A percentile compares a stretch with the other conserved stretches of the same genome.
Evolutionary conservation across 2,329 filamentous ascomycete genomes (phyloP).

Genomic region (Tolypocladium paradoxum): DNA sequence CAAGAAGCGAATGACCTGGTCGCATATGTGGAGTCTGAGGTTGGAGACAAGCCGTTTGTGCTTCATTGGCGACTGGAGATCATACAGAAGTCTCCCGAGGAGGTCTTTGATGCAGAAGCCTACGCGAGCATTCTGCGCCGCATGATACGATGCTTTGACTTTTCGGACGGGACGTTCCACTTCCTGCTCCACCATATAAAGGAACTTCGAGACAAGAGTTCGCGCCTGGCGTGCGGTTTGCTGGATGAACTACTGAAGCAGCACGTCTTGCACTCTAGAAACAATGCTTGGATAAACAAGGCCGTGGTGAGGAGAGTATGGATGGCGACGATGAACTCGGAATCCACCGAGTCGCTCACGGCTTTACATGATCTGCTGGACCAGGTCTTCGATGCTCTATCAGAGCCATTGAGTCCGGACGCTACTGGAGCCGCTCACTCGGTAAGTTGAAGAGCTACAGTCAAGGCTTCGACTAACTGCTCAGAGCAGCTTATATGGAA

Average conservation of each 20-base stretch:
- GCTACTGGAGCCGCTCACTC: conserved; percentile 59
- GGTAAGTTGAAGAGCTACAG: conserved; percentile 27
- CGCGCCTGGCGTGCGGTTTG: conserved; percentile 33
- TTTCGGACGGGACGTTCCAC: conserved; percentile 54
- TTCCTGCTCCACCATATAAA: conserved; percentile 58
- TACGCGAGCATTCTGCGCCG: conserved; percentile 45
- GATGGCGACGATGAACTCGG: conserved; percentile 42
- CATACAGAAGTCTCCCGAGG: conserved; percentile 36
- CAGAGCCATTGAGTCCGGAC: conserved; percentile 40
- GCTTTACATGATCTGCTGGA: conserved; percentile 15
- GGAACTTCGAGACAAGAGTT: conserved; percentile 47
- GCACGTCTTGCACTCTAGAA: conserved; percentile 39
- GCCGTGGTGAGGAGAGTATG: conserved; percentile 57
- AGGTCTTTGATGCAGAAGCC: conserved; percentile 34
- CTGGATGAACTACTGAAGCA: conserved; percentile 54
- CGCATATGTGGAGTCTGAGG: conserved; percentile 48
- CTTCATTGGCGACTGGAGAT: conserved; percentile 59
- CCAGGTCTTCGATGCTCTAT: conserved; percentile 31
- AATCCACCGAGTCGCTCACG: conserved; percentile 14
- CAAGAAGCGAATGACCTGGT: conserved; percentile 47
- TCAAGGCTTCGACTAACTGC: conserved; percentile 5
- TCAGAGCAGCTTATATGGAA: conserved; percentile 66
- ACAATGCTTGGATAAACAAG: conserved; percentile 55
- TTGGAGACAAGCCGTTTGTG: conserved; percentile 55
- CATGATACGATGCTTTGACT: conserved; percentile 49